Percentiles rank a stretch among this genome's conserved stretches.
Conservation (phyloP, 169 alveolate species). For the Plasmodium cynomolgi region DNA sequence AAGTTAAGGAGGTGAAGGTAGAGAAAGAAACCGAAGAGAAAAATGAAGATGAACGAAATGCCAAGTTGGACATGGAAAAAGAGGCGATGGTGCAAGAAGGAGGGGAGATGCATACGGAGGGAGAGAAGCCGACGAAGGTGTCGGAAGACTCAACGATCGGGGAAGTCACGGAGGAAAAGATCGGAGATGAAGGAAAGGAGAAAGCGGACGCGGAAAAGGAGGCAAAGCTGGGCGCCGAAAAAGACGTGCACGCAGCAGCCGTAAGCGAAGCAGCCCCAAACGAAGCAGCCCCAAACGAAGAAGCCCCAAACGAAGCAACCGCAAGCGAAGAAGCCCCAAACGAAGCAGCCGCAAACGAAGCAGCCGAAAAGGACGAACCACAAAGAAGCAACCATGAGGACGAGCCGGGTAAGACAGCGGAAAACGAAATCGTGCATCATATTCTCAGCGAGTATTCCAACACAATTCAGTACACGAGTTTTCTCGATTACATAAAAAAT, state of each 20-base stretch:
- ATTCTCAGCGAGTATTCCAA: conserved; percentile 29
- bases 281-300: no score
- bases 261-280: no score
- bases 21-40: background rate
- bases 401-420: background rate
- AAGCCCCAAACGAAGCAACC: no score
- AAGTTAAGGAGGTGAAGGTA: background rate
- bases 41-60: background rate
- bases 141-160: background rate
- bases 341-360: no score
- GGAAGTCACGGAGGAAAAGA: background rate
- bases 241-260: no score
- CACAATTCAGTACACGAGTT: conserved; percentile 39
- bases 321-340: no score
- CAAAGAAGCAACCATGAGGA: background rate
- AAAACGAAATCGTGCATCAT: conserved; percentile 21
- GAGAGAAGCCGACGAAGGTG: background rate
- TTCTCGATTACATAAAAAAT: conserved; percentile 27
- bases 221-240: no score
- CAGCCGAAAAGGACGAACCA: no score
- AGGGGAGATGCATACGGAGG: background rate
- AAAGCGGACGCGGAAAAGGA: background rate
- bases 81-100: background rate
- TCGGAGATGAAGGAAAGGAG: background rate
- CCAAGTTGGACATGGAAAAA: background rate